Conservation (phyloP, 345 rosid genomes). For the thale cress (Arabidopsis thaliana) region DNA sequence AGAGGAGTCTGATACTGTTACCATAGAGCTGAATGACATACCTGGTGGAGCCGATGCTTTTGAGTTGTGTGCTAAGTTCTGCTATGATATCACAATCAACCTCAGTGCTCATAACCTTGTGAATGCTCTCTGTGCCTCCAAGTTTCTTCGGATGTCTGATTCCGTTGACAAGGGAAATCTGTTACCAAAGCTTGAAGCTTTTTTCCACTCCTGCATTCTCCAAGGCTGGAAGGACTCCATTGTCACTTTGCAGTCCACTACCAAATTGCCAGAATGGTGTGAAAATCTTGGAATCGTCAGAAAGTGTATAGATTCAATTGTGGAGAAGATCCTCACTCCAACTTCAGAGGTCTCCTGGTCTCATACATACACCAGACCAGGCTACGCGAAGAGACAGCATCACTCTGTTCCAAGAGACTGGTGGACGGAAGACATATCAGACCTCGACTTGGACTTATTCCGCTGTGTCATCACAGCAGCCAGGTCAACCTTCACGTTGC, state of each 20-base stretch:
- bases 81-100: conserved; percentile 91
- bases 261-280: conserved; percentile 78
- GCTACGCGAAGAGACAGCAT: conserved; percentile 62
- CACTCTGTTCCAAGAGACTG: conserved; percentile 87
- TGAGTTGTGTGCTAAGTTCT: conserved; percentile 92
- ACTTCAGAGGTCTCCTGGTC: conserved; percentile 90
- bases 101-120: conserved; percentile 88
- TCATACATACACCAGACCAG: conserved; percentile 81
- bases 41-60: conserved; percentile 97
- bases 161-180: conserved; percentile 82
- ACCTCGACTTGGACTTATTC: conserved; percentile 88
- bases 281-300: conserved; percentile 83
- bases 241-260: conserved; percentile 67
- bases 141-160: conserved; percentile 90
- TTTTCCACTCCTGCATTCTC: conserved; percentile 87
- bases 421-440: conserved; percentile 98
- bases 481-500: conserved; percentile 63
- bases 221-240: conserved; percentile 99
- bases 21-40: conserved; percentile 80
- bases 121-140: conserved; percentile 85
- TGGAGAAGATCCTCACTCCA: conserved; percentile 83
- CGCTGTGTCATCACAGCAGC: conserved; percentile 72
- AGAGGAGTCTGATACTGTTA: conserved; percentile 53
- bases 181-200: conserved; percentile 77
- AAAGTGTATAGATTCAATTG: conserved; percentile 83